Percentiles rank a stretch among this genome's conserved stretches.
phyloP scores from a whole-genome alignment of 371 early-diverging fungal species.

The Mucor circinelloides region DNA sequence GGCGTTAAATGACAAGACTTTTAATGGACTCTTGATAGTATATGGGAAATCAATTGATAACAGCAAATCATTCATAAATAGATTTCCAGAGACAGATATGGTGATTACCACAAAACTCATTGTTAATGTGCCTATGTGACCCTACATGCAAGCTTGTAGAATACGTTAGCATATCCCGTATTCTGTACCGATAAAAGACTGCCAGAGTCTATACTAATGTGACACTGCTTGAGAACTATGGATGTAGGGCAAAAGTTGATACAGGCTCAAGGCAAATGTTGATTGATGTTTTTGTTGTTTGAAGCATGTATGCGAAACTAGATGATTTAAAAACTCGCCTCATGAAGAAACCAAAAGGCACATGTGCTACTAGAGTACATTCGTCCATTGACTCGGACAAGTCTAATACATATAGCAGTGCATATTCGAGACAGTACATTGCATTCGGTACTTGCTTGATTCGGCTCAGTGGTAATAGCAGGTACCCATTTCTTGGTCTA shows the following conservation, averaged over 20 bases:
- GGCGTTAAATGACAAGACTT: not conserved
- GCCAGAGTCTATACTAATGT: not conserved
- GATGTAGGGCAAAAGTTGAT: not conserved
- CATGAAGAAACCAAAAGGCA: too few species aligned
- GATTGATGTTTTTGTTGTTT: not conserved
- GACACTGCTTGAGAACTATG: not conserved
- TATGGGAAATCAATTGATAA: too few species aligned
- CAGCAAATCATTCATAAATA: too few species aligned
- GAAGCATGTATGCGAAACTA: too few species aligned
- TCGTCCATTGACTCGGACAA: not conserved
- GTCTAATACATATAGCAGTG: not conserved
- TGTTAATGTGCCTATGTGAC: too few species aligned
- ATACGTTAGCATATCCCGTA: not conserved
- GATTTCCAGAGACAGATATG: not conserved
- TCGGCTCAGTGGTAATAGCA: not conserved
- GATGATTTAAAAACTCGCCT: too few species aligned
- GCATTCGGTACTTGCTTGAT: not conserved
- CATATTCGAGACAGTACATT: not conserved
- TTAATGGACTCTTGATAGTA: too few species aligned
- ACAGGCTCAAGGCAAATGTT: not conserved
- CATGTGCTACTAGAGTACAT: too few species aligned
- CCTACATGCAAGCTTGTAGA: too few species aligned
- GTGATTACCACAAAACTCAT: not conserved
- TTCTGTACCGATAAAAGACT: not conserved
- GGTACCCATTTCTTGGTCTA: not conserved